Base-by-base conservation (phyloP, 257 asterid genomes). In the Scutellaria baicalensis region DNA sequence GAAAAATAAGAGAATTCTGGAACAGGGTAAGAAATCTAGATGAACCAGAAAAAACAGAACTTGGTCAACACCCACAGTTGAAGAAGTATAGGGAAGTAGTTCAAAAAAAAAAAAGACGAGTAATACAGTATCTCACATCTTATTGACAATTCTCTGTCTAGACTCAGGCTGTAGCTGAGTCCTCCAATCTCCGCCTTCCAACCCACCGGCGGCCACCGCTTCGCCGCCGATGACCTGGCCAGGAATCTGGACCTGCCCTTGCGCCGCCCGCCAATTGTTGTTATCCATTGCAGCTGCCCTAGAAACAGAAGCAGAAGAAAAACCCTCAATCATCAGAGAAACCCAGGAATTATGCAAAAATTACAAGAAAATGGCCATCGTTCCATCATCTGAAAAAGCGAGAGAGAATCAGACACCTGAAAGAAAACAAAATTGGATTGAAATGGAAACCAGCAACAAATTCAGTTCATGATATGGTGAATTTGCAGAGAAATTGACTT, bases 101-200 rank as follows among this genome's bases (percentile, higher is more conserved):
- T 40, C 13, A 23, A 20, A 17, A 13, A 16, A 1, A 35, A 71
- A 16, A 1, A 35, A 71, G 56, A 33, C 6, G 13, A 44, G 59
- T 60, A 61, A 12, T 6, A 13, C 57, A 44, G 1, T 14, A 48
- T 0, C 56, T 78, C 81, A 84, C 94, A 88, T 82, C 83, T 83
- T 88, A 69, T 85, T 89, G 5, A 91, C 97, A 54, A 86, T 86
- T 82, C 88, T 83, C 60, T 85, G 86, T 43, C 97, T 88, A 43
- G 91, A 79, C 66, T 85, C 88, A 0, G 84, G 78, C 39, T 79
- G 89, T 9, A 93, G 85, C 75, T 83, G 95, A 67, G 69, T 71
- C 85, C 92, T 82, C 98, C 98, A 92, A 70, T 87, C 93, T 45
- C 76, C 87, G 42, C 81, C 75, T 33, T 86, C 96, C 84, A 89